These are phyloP conservation scores for Calonectria pseudoturangicola DNA, from an alignment of 2,329 filamentous ascomycete species.

Conservation along the genomic window DNA sequence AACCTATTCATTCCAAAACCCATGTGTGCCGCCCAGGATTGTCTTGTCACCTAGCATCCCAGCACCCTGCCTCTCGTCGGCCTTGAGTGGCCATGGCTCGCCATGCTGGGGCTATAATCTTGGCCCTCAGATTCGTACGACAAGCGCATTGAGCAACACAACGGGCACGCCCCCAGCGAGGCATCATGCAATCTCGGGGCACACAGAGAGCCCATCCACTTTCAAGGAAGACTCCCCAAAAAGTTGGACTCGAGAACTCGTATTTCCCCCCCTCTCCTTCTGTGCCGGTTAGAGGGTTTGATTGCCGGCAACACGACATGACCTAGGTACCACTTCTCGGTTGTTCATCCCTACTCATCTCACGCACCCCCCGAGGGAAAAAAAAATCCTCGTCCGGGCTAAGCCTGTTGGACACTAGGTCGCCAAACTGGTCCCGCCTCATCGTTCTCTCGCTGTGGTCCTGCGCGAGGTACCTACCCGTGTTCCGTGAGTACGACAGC, in stretches of 20 bases:
- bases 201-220: constrained; percentile 13
- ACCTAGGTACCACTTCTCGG: constrained; percentile 26
- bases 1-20: constrained; percentile 19
- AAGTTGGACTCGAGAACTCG: constrained; percentile 11
- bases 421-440: constrained; percentile 28
- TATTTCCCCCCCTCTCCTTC: constrained; percentile 10
- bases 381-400: constrained; percentile 15
- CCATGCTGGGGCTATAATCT: constrained; percentile 23
- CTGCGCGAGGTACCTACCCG: constrained; percentile 17
- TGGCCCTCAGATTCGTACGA: constrained; percentile 23
- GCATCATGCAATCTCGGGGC: constrained; percentile 27
- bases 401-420: constrained; percentile 30
- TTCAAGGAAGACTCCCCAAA: constrained; percentile 4
- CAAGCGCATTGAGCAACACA: constrained; percentile 22
- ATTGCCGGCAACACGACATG: constrained; percentile 30
- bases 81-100: constrained; percentile 12
- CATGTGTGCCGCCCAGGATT: constrained; percentile 20
- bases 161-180: constrained; percentile 12
- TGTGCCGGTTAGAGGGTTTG: constrained; percentile 22
- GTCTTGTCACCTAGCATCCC: constrained; percentile 7
- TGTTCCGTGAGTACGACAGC: constrained; percentile 10
- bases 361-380: constrained; percentile 17
- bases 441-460: constrained; percentile 19
- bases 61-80: constrained; percentile 14
- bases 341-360: constrained; percentile 13